These are phyloP conservation scores for Zymoseptoria ardabiliae DNA, from an alignment of 2,329 filamentous ascomycete genomes.

Conservation along the genomic window DNA sequence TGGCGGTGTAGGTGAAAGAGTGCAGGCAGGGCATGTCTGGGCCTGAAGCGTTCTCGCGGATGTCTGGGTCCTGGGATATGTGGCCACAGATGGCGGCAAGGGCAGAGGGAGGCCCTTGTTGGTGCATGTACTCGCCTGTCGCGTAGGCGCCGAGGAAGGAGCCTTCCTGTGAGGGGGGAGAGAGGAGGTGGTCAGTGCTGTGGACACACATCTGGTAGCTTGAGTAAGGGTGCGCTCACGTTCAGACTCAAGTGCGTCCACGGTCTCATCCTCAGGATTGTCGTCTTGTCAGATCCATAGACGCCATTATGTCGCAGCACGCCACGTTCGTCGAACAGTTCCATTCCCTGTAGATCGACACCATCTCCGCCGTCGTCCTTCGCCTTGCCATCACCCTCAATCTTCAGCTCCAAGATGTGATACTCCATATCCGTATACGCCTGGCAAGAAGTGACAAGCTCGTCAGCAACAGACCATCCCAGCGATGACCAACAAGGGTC, in stretches of 20 bases:
- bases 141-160: slow-evolving; percentile 65
- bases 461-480: neutral
- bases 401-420: slow-evolving; percentile 23
- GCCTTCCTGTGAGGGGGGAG: slow-evolving; percentile 45
- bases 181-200: neutral
- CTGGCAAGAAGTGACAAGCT: neutral
- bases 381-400: neutral
- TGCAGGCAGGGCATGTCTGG: slow-evolving; percentile 6
- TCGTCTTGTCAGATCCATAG: slow-evolving; percentile 9
- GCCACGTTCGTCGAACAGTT: neutral
- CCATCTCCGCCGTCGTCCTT: neutral
- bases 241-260: slow-evolving; percentile 64
- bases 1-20: slow-evolving; percentile 29
- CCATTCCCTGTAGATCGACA: neutral
- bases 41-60: neutral
- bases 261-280: slow-evolving; percentile 51
- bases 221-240: neutral
- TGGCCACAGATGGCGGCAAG: neutral
- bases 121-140: slow-evolving; percentile 60
- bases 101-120: slow-evolving; percentile 44
- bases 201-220: neutral
- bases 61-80: neutral
- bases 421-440: slow-evolving; percentile 29
- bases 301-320: neutral
- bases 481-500: no score